Evolutionary conservation across 1,284 basidiomycete species (phyloP), one percentile per base, ranked within the genome.

Genomic region (Naganishia cerealis): DNA sequence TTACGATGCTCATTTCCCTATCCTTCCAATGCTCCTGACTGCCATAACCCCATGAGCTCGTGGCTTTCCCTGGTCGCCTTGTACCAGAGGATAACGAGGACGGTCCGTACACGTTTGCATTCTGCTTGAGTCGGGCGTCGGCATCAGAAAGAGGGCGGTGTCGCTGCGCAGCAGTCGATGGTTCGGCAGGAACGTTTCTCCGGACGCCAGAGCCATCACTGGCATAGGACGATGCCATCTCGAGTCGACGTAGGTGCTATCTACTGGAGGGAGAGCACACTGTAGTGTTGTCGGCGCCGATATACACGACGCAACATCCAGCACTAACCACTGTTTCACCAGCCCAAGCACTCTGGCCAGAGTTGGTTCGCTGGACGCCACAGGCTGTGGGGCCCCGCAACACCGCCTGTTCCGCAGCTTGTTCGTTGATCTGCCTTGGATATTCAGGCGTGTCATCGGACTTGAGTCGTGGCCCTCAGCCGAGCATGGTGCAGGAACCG

Each of bases 1-100:
- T 75, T 3, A 87, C 84, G 21, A 91, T 75, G 70, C 85, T 85
- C 40, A 89, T 77, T n/a, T 89, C 89, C 55, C 90, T 89, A 0
- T 50, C 57, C 4, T 18, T 33, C 53, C 46, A 57, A 24, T 62
- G 46, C 8, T 66, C 62, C 16, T 55, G 29, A 9, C 67, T 33
- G 3, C 57, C 56, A 29, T n/a, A 29, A 57, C 55, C 43, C 46
- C 46, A 21, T 50, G 46, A n/a, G 24, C 46, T 50, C 38, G 24
- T 2, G 9, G 24, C 29, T 48, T 39, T 65, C n/a, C 43, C 53
- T 36, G 39, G 10, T 39, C 21, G n/a, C 21, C 26, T 15, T 3
- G 21, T 21, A 24, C 38, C 24, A 2, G 50, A 21, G 48, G 43
- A 46, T 42, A 68, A 57, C 21, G 57, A 56, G 26, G 54, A 55